Conservation (phyloP, 23 red algal species). For the Gracilaria gracilis region DNA sequence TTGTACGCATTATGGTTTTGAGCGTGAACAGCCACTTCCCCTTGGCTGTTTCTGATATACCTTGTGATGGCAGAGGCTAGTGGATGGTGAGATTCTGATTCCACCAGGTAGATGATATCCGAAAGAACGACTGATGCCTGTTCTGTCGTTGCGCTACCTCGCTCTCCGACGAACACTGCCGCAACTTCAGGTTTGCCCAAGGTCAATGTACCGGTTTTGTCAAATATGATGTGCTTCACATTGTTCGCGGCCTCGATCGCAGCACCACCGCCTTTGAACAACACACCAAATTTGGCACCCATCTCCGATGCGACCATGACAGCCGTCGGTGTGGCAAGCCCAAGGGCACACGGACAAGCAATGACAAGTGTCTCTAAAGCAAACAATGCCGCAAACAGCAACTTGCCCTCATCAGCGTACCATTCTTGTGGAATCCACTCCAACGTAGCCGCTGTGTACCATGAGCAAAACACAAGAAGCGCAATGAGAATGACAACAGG, state of each 20-base stretch:
- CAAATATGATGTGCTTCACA: constrained; percentile 83
- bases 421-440: constrained; percentile 76
- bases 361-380: constrained; percentile 91
- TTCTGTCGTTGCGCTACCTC: constrained; percentile 36
- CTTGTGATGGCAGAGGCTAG: constrained; percentile 65
- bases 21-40: constrained; percentile 34
- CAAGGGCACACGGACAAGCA: constrained; percentile 97
- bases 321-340: constrained; percentile 97
- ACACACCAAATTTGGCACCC: constrained; percentile 61
- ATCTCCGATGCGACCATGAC: constrained; percentile 92
- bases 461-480: constrained; percentile 70
- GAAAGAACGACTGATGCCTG: constrained; percentile 66
- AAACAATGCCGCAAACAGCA: constrained; percentile 92
- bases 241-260: constrained; percentile 68
- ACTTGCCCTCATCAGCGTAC: constrained; percentile 68
- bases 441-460: constrained; percentile 67
- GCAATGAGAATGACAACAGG: constrained; percentile 77
- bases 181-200: constrained; percentile 77
- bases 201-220: constrained; percentile 98
- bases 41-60: constrained; percentile 48
- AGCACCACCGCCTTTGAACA: constrained; percentile 85
- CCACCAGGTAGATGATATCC: constrained; percentile 58
- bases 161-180: constrained; percentile 60
- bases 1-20: constrained; percentile 49
- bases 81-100: constrained; percentile 71